Evolutionary conservation across 331 rosid species (phyloP).

Genomic region (Saraca asoca): DNA sequence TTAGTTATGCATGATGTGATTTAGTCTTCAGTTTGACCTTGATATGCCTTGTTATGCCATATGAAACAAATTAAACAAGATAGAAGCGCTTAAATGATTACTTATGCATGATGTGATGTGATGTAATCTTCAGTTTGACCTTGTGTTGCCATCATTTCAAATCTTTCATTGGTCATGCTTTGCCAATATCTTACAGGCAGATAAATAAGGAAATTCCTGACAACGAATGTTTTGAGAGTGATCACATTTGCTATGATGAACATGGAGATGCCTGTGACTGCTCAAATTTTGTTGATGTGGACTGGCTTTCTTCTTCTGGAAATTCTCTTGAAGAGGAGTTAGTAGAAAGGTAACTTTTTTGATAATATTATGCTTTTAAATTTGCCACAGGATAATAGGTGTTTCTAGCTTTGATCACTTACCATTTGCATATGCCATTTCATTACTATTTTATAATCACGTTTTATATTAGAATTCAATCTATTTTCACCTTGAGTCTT

Average conservation of each 20-base stretch:
- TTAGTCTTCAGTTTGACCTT: too few relatives aligned
- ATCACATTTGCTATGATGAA: conserved; percentile 59
- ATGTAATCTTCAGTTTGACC: not conserved
- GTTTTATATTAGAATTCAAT: not conserved
- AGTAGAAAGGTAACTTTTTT: conserved; percentile 59
- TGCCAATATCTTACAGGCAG: conserved; percentile 50
- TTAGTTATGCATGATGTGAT: too few relatives aligned
- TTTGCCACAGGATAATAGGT: not conserved
- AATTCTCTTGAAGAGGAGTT: conserved; percentile 89
- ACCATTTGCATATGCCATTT: not conserved
- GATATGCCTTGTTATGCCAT: not conserved
- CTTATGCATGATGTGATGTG: not conserved
- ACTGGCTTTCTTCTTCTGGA: conserved; percentile 89
- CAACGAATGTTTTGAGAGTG: conserved; percentile 48
- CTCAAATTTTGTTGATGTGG: conserved; percentile 71
- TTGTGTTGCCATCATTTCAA: too few relatives aligned
- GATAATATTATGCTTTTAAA: conserved; percentile 3
- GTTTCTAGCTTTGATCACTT: not conserved
- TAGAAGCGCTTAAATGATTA: conserved; percentile 4
- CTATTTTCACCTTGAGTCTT: conserved; percentile 5
- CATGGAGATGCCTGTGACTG: conserved; percentile 72
- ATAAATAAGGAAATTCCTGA: conserved; percentile 51
- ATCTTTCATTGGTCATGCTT: too few relatives aligned
- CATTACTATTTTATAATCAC: not conserved
- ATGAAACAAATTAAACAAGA: not conserved